phyloP scores from a whole-genome alignment of 2,329 filamentous ascomycete genomes.

The Penicillium brevicompactum region DNA sequence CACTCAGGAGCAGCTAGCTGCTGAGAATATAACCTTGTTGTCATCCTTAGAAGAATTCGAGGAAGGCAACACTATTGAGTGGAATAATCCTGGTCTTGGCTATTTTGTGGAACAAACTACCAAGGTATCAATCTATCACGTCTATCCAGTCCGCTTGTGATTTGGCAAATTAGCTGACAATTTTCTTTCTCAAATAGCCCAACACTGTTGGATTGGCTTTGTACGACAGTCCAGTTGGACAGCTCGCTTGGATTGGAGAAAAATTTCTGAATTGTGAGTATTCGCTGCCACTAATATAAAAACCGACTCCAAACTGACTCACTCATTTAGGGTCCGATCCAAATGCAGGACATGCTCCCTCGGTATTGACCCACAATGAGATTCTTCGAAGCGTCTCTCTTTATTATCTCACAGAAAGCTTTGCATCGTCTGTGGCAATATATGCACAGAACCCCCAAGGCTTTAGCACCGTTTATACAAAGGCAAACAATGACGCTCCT shows the following conservation, averaged over 20 bases:
- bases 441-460: constrained; percentile 11
- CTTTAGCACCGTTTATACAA: constrained; percentile 4
- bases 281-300: not conserved
- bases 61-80: not conserved
- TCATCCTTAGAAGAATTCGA: constrained; percentile 4
- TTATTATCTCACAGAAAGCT: constrained; percentile 8
- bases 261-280: constrained; percentile 14
- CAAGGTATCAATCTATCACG: constrained; percentile 2
- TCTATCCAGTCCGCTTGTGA: not conserved
- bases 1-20: not conserved
- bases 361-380: constrained; percentile 6
- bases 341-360: constrained; percentile 9
- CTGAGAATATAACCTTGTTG: constrained; percentile 6
- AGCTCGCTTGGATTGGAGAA: constrained; percentile 15
- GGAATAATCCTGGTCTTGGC: constrained; percentile 5
- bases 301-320: not conserved
- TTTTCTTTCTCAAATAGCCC: not conserved
- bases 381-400: constrained; percentile 11
- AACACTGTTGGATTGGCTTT: constrained; percentile 14
- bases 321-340: constrained; percentile 11
- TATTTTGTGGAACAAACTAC: constrained; percentile 14
- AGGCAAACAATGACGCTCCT: constrained; percentile 11
- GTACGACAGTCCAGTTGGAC: constrained; percentile 10
- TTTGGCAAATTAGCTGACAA: not conserved
- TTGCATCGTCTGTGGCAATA: constrained; percentile 10